Base-by-base conservation (phyloP, 1,284 basidiomycete genomes). In the Athelia sp. region DNA sequence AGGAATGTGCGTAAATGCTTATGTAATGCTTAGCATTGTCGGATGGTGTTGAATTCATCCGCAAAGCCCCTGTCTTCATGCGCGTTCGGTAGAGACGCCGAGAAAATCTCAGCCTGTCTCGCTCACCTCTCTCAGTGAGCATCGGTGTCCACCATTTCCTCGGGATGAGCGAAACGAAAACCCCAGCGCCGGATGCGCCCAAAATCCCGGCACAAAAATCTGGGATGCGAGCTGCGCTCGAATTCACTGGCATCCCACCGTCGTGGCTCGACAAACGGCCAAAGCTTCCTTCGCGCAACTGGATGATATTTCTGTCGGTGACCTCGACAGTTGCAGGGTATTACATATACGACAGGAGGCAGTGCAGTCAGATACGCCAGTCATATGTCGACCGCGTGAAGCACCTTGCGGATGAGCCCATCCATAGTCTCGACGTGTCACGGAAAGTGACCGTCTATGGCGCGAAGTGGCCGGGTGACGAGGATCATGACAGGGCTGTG, bases 391-490 rank as follows among this genome's bases (percentile, higher is more conserved):
- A 87, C 57, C 83, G 81, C 51, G 95, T 99, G 53, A 79, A 82
- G 62, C 77, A 87, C 56, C 72, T 93, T 18, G 78, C 87, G 2
- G 80, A 90, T 52, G 78, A 84, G 54, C 78, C 82, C 1, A 69
- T 90, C 48, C 74, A 75, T 48, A 80, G 82, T 23, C 67, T 84
- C 57, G 92, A 86, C 23, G 72, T 78, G 52, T 83, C 90, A 4
- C 80, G 95, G 42, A 92, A 87, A 64, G 85, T 98, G 50, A 84
- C 78, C 2, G 93, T 98, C 18, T 93, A 92, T 61, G 91, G 87
- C 24, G 82, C 83, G 34, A 90, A 90, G 64, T 96, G 93, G 82
- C 93, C 95, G 1, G 94, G 91, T 44, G 97, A 99, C 66, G 93
- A 96, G 61, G 94, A 98, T 62, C 83, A 84, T 57, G 86, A 94